A percentile compares a stretch with the other conserved stretches of the same genome.
Evolutionary conservation across 192 early-diverging fungal species (phyloP).

Genomic region (Allomyces macrogynus): DNA sequence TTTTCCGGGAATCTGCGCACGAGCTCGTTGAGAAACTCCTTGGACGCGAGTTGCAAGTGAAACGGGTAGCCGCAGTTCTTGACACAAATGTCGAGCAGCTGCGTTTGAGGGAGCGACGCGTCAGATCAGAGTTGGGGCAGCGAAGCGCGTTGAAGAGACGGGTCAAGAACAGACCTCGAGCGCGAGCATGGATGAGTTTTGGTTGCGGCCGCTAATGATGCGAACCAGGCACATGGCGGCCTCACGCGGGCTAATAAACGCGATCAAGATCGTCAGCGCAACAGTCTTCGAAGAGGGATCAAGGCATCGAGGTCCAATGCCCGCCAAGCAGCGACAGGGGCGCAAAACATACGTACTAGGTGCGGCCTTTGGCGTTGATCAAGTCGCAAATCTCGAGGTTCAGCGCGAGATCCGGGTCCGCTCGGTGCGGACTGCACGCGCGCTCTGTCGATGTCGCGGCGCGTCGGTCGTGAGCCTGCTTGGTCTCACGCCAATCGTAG

Average conservation of each 20-base stretch:
- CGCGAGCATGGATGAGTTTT: constrained; percentile 36
- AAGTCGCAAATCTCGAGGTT: constrained; percentile 92
- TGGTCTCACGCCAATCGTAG: no score
- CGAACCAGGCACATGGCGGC: constrained; percentile 46
- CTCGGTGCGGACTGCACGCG: constrained; percentile 47
- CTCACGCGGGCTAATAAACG: constrained; percentile 39
- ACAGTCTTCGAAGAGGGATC: no score
- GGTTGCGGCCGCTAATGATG: constrained; percentile 38
- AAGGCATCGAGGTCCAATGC: no score
- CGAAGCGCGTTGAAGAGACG: constrained; percentile 1
- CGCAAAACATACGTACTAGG: constrained; percentile 30
- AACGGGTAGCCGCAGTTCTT: constrained; percentile 99
- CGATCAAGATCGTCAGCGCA: neutral
- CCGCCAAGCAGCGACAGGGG: neutral
- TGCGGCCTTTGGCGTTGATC: constrained; percentile 74
- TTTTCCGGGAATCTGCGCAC: constrained; percentile 82
- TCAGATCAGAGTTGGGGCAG: neutral
- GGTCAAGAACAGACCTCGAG: constrained; percentile 26
- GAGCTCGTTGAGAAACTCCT: constrained; percentile 93
- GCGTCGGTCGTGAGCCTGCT: no score
- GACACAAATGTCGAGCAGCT: constrained; percentile 87
- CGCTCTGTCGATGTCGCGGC: constrained; percentile 23
- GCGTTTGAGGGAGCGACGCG: constrained; percentile 9
- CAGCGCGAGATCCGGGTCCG: constrained; percentile 60
- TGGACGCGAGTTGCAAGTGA: constrained; percentile 81